Evolutionary conservation across 106 monocot genomes (phyloP), one percentile per base, ranked within the genome.

Genomic region (Dactylorhiza incarnata): DNA sequence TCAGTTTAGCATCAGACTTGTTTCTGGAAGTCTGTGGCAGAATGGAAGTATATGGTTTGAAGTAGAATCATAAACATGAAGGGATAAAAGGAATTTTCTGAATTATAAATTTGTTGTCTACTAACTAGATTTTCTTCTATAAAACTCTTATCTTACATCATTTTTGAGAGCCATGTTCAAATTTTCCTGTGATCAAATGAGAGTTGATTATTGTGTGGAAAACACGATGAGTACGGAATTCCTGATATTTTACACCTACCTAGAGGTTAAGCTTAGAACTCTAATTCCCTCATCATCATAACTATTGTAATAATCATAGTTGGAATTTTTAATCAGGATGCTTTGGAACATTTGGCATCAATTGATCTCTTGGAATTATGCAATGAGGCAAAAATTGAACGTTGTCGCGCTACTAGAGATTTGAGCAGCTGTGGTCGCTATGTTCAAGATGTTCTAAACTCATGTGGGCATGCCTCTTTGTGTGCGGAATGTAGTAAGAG

Each of bases 401-500:
- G 55, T 9, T 97, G 96, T 73, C 85, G 96, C 7, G 96, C 96
- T 15, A 85, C 89, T 17, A 87, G 90, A 83, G 96, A 93, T 73
- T 72, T 97, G 78, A 93, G 93, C 49, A 93, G 89, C 81, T 97
- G 96, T 80, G 90, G 91, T 46, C 90, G 93, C 45, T 77, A 79
- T 73, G 96, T 97, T 46, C 85, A 97, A 26, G 87, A 96, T 78
- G 85, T 89, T 16, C 77, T 96, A 15, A 84, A 16, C 47, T 83
- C 91, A 54, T 96, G 96, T 71, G 93, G 96, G 5, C 96, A 96
- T 84, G 93, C 96, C 73, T 89, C 93, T 12, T 83, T 96, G 48
- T 96, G 96, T 75, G 89, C 82, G 8, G 93, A 96, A 80, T 96
- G 96, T 82, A 85, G 90, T 71, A 88, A 93, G 73, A 79, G 96